Base-by-base conservation (phyloP, 2,329 filamentous ascomycete genomes). In the Cordyceps cateniannulata region DNA sequence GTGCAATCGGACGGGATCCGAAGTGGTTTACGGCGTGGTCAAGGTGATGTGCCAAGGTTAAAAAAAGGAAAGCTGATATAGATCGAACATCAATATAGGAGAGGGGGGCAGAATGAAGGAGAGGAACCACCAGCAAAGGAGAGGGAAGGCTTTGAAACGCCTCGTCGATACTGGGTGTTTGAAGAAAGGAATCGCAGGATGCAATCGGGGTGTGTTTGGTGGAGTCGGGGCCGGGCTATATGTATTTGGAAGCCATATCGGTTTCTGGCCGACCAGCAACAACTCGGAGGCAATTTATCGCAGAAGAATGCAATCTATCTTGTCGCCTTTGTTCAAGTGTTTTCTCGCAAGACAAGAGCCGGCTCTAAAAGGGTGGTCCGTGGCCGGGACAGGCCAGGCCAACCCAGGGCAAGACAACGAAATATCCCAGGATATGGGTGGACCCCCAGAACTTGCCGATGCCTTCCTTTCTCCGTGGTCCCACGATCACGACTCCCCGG, bases 201-300 rank as follows among this genome's bases (percentile, higher is more conserved):
- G 44, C 6, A 57, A 42, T 57, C 54, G 22, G 44, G 51, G 45
- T 45, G 29, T 40, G 53, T 48, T 48, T 49, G 44, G 54, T 57
- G 54, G 54, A 57, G 54, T 57, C 16, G 54, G 54, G 52, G 54
- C 20, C 14, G 44, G 54, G 29, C 45, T 57, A 49, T 57, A 57
- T 57, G 54, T 57, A 57, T 48, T 57, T 49, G 27, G 54, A 57
- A 27, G 29, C 24, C 32, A 49, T 57, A 2, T 24, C n/a, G 3
- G 40, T 35, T 32, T n/a, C 52, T 35, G 18, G 40, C 25, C 40
- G 25, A 24, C 10, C 16, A 14, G 40, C 20, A 22, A 35, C 44
- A 3, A 29, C 18, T 35, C 32, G 32, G 32, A n/a, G 44, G 27
- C n/a, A 25, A 27, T 14, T 45, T 27, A 25, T 29, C 6, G 16